Evolutionary conservation across 148 eudicot genomes (phyloP).

Genomic region (Hydrangea macrophylla): DNA sequence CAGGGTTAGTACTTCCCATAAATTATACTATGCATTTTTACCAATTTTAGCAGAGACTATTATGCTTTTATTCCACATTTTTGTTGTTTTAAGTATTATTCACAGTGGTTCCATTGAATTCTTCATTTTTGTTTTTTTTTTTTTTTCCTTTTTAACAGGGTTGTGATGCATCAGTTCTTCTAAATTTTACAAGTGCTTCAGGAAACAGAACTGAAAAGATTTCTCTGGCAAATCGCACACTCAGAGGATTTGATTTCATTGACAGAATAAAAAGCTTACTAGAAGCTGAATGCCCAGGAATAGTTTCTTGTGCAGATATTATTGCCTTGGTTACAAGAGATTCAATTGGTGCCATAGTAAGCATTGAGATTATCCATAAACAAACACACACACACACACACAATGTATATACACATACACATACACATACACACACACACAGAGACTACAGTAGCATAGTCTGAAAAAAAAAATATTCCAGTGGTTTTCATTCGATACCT

Average conservation of each 20-base stretch:
- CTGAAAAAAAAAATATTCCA: no score
- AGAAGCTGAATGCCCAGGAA: conserved; percentile 46
- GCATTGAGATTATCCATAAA: conserved; percentile 8
- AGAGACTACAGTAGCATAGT: no score
- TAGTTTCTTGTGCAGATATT: conserved; percentile 53
- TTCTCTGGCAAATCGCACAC: conserved; percentile 27
- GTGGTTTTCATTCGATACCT: no score
- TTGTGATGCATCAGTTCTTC: conserved; percentile 47
- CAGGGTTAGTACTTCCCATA: conserved; percentile 30
- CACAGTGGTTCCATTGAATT: not conserved
- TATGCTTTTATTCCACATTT: no score
- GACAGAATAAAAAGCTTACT: conserved; percentile 36
- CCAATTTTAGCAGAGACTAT: no score
- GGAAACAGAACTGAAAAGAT: conserved; percentile 41
- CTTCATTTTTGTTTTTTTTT: not conserved
- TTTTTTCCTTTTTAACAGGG: conserved; percentile 22
- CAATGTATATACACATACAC: no score
- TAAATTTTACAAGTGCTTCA: conserved; percentile 31
- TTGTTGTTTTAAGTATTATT: not conserved
- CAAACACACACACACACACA: not conserved
- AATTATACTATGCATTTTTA: no score
- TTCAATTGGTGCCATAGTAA: conserved; percentile 34
- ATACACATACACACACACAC: no score
- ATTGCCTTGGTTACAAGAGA: conserved; percentile 42
- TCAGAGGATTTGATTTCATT: conserved; percentile 39